These are phyloP conservation scores for Orbilia brochopaga DNA, from an alignment of 2,329 filamentous ascomycete genomes.

Conservation along the genomic window DNA sequence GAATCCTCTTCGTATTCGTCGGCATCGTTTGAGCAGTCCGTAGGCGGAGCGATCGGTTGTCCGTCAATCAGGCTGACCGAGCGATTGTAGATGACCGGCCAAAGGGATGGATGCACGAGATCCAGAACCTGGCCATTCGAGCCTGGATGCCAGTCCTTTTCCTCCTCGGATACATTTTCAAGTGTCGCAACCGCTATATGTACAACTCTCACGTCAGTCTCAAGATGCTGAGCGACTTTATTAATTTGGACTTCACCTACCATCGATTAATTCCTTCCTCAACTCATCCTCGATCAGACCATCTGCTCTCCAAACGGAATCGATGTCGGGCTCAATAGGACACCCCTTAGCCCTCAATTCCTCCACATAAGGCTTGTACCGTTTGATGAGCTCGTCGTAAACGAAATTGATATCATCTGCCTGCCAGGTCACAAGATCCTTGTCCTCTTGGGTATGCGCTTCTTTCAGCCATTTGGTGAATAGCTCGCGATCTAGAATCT, in stretches of 20 bases:
- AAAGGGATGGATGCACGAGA: constrained; percentile 69
- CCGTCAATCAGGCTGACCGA: background rate
- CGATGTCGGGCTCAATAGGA: constrained; percentile 31
- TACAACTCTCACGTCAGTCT: background rate
- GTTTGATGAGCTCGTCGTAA: constrained; percentile 7
- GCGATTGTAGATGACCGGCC: constrained; percentile 65
- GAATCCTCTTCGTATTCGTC: constrained; percentile 61
- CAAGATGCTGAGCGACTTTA: background rate
- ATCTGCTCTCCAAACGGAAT: constrained; percentile 39
- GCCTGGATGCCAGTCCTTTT: constrained; percentile 68
- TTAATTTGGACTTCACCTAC: background rate
- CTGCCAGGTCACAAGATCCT: constrained; percentile 8
- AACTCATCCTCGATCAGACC: constrained; percentile 19
- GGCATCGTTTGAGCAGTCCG: background rate
- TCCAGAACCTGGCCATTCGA: constrained; percentile 67
- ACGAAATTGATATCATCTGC: constrained; percentile 11
- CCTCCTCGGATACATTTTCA: constrained; percentile 62
- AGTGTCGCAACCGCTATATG: constrained; percentile 59
- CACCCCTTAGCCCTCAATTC: constrained; percentile 11
- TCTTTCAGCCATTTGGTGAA: constrained; percentile 18
- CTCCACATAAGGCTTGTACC: constrained; percentile 19
- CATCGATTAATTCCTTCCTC: constrained; percentile 23
- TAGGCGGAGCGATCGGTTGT: background rate
- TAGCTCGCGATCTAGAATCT: constrained; percentile 1
- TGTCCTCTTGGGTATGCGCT: constrained; percentile 1